Conservation (phyloP, 1,284 basidiomycete species). For the Cerrena zonata region DNA sequence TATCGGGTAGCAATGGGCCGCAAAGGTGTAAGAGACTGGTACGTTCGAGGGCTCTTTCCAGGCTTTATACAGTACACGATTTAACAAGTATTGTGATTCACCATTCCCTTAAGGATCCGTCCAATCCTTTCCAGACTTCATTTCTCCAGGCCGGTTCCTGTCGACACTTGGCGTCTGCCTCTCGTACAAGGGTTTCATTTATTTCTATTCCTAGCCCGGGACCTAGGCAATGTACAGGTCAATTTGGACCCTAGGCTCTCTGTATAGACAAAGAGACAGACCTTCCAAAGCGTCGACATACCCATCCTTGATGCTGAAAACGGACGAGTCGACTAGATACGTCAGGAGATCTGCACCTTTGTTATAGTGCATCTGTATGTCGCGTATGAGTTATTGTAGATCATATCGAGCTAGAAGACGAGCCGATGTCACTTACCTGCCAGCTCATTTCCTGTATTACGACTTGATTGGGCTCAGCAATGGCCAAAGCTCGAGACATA, state of each 20-base stretch:
- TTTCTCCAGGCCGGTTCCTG: slow-evolving; percentile 51
- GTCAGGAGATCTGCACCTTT: slow-evolving; percentile 66
- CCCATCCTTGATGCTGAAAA: slow-evolving; percentile 61
- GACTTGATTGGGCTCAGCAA: too few relatives aligned
- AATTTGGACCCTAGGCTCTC: neutral
- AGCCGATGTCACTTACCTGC: slow-evolving; percentile 36
- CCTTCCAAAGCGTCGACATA: slow-evolving; percentile 51
- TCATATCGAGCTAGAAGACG: neutral
- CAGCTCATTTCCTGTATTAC: slow-evolving; percentile 67
- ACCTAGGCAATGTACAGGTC: slow-evolving; percentile 26
- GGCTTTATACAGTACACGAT: too few relatives aligned
- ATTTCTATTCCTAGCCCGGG: slow-evolving; percentile 68
- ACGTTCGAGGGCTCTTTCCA: too few relatives aligned
- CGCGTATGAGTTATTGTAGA: too few relatives aligned
- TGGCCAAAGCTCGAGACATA: neutral
- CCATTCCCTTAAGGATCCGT: slow-evolving; percentile 53
- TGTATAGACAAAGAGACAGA: slow-evolving; percentile 16
- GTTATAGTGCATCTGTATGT: slow-evolving; percentile 66
- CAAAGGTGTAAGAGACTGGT: too few relatives aligned
- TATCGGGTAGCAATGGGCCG: too few relatives aligned
- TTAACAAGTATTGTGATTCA: too few relatives aligned
- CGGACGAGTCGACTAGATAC: slow-evolving; percentile 49
- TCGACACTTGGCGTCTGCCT: slow-evolving; percentile 34
- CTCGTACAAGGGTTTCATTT: slow-evolving; percentile 59
- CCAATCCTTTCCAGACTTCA: slow-evolving; percentile 53